phyloP scores from a whole-genome alignment of 805 yeast species.

The Candida hungchunana region DNA sequence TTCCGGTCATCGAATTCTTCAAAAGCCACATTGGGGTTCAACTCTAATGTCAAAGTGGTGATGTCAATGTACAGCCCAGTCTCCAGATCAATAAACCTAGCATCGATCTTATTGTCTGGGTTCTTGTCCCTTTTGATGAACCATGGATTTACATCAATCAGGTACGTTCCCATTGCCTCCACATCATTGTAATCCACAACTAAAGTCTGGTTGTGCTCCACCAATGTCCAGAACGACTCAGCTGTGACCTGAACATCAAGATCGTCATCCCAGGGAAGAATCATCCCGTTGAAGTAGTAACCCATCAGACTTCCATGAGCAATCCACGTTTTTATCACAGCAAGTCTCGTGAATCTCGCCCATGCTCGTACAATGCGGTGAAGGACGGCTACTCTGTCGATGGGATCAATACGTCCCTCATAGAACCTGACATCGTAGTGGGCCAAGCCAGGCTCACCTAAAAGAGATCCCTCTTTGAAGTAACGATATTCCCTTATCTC shows the following conservation, averaged over 20 bases:
- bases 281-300: slow-evolving; percentile 56
- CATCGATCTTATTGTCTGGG: slow-evolving; percentile 64
- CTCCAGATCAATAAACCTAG: slow-evolving; percentile 66
- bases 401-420: slow-evolving; percentile 12
- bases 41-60: slow-evolving; percentile 40
- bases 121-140: slow-evolving; percentile 50
- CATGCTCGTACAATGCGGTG: slow-evolving; percentile 25
- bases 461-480: slow-evolving; percentile 24
- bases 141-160: slow-evolving; percentile 40
- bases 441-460: slow-evolving; percentile 18
- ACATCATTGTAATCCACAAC: slow-evolving; percentile 37
- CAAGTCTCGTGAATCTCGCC: slow-evolving; percentile 18
- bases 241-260: slow-evolving; percentile 54
- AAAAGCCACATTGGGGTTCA: slow-evolving; percentile 5
- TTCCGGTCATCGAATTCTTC: slow-evolving; percentile 7
- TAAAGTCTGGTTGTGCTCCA: slow-evolving; percentile 41
- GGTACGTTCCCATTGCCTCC: slow-evolving; percentile 47
- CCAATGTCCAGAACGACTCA: slow-evolving; percentile 37
- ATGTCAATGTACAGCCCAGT: slow-evolving; percentile 71
- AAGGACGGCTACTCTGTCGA: slow-evolving; percentile 21
- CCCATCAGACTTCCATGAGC: slow-evolving; percentile 56
- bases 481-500: slow-evolving; percentile 17
- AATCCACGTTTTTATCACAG: slow-evolving; percentile 39
- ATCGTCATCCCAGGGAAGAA: slow-evolving; percentile 59
- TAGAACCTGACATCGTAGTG: slow-evolving; percentile 26